Evolutionary conservation across 139 green algal species (phyloP), one percentile per base, ranked within the genome.

Genomic region (Pycnococcus provasolii): DNA sequence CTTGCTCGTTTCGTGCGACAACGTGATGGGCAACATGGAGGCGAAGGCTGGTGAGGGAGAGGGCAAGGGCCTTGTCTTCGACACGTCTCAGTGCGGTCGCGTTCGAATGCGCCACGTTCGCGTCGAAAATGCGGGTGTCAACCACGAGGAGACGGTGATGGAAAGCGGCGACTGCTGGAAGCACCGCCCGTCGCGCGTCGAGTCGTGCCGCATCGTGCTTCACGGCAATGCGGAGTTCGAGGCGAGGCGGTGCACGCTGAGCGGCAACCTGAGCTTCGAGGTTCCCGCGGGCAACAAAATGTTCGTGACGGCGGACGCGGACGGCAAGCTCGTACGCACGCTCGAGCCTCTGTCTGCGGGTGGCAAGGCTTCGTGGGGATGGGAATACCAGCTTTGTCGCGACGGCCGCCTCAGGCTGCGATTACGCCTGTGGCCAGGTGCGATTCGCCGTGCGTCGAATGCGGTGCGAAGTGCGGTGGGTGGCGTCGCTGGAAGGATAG

Each of bases 221-320:
- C 78, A 83, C 26, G 90, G 91, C 0, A 74, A 73, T 15, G 83
- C 87, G 11, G 92, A 98, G 80, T 95, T 98, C 77, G 88, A 95
- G 63, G 90, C 90, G 0, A 43, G 39, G 42, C 48, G 39, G 40
- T 37, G 45, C 3, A 59, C 62, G 6, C 7, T 68, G 4, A 8
- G 1, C 4, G 62, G 62, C 1, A 41, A 68, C 6, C 39, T 45
- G 26, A 45, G 2, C 4, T 68, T 60, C 62, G 62, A 45, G 4
- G 62, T 68, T 7, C 62, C 62, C 8, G 42, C 39, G 6, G 62
- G 62, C 48, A 50, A 59, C 48, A 37, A 1, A 5, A 52, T 4
- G 51, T 1, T 50, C 42, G 37, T 4, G 62, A 60, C 5, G 40
- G 1, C 3, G 62, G 47, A 13, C 5, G 40, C 11, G 9, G 58